Percentiles rank a stretch among this genome's conserved stretches.
Conservation (phyloP, 2,329 filamentous ascomycete species). For the Colletotrichum sp. region DNA sequence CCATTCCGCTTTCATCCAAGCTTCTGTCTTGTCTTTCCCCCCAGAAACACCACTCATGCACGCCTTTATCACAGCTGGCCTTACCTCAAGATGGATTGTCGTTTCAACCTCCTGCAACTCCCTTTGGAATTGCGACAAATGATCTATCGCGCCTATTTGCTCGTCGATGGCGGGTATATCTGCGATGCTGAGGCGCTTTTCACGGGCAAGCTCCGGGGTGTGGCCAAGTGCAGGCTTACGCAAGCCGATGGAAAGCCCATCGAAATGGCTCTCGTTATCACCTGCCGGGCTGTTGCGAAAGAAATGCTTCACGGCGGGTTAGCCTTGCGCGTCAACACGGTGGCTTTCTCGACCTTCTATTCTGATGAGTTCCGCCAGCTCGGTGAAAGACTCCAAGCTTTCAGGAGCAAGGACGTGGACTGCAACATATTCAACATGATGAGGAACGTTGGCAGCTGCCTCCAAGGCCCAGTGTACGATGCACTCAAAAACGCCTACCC, state of each 20-base stretch:
- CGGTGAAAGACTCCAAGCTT: no score
- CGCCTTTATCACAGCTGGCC: no score
- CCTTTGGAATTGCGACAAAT: not conserved
- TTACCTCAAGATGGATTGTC: no score
- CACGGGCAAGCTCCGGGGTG: not conserved
- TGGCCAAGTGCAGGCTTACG: not conserved
- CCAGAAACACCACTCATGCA: no score
- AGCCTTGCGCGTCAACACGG: not conserved
- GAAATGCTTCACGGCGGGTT: not conserved
- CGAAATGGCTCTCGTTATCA: not conserved
- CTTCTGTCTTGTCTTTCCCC: no score
- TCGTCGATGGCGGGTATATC: not conserved
- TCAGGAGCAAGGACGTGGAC: no score
- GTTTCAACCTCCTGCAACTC: not conserved
- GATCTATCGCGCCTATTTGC: not conserved
- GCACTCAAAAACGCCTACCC: not conserved
- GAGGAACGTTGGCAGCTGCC: rapidly evolving
- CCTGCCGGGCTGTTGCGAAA: not conserved
- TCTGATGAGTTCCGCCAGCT: not conserved
- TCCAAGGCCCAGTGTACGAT: not conserved
- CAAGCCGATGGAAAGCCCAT: not conserved
- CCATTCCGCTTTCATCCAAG: no score
- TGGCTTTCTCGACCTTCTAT: not conserved
- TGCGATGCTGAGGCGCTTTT: not conserved
- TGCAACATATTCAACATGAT: not conserved